These are phyloP conservation scores for Batkoa obscura DNA, from an alignment of 371 early-diverging fungal genomes.

Conservation along the genomic window DNA sequence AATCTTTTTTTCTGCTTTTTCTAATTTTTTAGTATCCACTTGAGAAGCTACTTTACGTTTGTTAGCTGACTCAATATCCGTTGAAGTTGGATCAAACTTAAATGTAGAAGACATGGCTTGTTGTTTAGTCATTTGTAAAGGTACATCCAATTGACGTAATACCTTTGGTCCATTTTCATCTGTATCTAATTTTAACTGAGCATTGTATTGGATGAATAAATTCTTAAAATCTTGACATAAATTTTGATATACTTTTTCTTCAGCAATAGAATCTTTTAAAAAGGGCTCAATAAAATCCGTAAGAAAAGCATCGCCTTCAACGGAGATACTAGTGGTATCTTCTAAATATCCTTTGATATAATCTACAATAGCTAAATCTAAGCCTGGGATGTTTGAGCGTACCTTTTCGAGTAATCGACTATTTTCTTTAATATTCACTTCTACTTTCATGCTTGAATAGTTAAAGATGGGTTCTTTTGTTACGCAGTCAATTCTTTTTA, in stretches of 20 bases:
- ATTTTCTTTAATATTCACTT: constrained; percentile 3
- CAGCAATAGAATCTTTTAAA: constrained; percentile 53
- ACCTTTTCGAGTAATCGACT: constrained; percentile 23
- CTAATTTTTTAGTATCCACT: constrained; percentile 77
- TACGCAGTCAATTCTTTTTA: too few species aligned
- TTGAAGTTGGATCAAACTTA: constrained; percentile 16
- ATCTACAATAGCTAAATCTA: constrained; percentile 57
- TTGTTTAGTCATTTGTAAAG: constrained; percentile 32
- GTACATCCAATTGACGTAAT: constrained; percentile 25
- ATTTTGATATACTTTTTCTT: constrained; percentile 30
- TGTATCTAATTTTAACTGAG: constrained; percentile 7
- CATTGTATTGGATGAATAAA: constrained; percentile 21
- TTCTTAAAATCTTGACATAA: constrained; percentile 38
- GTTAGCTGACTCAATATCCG: constrained; percentile 46
- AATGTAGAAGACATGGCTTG: constrained; percentile 32
- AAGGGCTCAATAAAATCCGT: constrained; percentile 72
- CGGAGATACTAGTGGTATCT: constrained; percentile 40
- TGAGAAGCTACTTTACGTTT: constrained; percentile 53
- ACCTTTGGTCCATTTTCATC: constrained; percentile 14
- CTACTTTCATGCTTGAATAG: too few species aligned
- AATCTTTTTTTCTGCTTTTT: constrained; percentile 84
- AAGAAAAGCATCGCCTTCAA: constrained; percentile 50
- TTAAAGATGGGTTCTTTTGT: too few species aligned
- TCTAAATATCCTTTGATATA: constrained; percentile 69
- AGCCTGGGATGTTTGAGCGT: constrained; percentile 40